Evolutionary conservation across 352 stramenopile genomes (phyloP).

Genomic region (Globisporangium megalacanthum): DNA sequence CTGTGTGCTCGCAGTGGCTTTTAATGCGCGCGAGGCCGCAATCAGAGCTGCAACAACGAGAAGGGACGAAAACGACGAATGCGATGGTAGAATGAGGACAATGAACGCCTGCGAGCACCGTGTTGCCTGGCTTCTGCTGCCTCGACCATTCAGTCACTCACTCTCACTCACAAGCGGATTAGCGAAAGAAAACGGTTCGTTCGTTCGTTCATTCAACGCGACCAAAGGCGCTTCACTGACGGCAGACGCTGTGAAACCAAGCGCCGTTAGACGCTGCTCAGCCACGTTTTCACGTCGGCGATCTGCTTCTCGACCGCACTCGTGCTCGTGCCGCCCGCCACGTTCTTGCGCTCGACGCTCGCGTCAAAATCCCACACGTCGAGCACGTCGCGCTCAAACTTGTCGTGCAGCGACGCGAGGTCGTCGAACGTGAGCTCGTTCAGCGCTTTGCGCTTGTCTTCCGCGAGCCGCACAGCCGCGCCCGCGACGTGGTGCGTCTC

Average conservation of each 20-base stretch:
- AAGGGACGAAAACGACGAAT: too few species aligned
- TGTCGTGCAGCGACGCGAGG: constrained; percentile 79
- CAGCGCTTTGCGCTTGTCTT: constrained; percentile 84
- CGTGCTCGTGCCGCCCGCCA: constrained; percentile 79
- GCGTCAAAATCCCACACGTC: constrained; percentile 89
- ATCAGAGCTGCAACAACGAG: too few species aligned
- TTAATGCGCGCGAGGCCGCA: neutral
- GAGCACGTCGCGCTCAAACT: constrained; percentile 88
- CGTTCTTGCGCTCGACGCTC: constrained; percentile 90
- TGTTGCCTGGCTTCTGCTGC: too few species aligned
- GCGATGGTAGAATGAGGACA: too few species aligned
- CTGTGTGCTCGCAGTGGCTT: neutral
- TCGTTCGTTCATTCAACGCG: too few species aligned
- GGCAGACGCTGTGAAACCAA: neutral
- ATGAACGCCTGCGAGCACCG: too few species aligned
- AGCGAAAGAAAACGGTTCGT: too few species aligned
- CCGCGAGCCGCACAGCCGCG: constrained; percentile 89
- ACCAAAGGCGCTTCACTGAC: too few species aligned
- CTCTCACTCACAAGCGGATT: too few species aligned
- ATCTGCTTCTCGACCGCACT: constrained; percentile 79
- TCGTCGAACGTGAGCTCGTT: constrained; percentile 88
- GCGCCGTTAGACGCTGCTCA: constrained; percentile 21
- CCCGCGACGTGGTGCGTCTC: constrained; percentile 99
- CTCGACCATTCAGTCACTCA: too few species aligned
- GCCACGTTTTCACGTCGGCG: constrained; percentile 63